Percentiles rank a stretch among this genome's conserved stretches.
Evolutionary conservation across 805 yeast species (phyloP).

Genomic region (Phaffomyces thermotolerans): DNA sequence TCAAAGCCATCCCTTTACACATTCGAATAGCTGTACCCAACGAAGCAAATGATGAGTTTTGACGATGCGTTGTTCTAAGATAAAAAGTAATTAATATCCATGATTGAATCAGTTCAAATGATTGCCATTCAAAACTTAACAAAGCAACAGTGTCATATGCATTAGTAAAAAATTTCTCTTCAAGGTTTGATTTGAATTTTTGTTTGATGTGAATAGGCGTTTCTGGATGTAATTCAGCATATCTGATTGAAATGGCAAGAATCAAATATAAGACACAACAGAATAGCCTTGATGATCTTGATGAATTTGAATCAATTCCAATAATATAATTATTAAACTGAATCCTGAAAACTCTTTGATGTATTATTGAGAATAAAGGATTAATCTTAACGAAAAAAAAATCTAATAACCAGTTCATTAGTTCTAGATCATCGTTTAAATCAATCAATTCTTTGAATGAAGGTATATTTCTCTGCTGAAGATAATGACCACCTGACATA

Average conservation of each 20-base stretch:
- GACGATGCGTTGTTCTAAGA: conserved; percentile 38
- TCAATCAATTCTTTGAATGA: conserved; percentile 16
- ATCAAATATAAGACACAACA: conserved; percentile 44
- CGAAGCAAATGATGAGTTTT: conserved; percentile 35
- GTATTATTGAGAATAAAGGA: conserved; percentile 45
- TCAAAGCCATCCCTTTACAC: conserved; percentile 38
- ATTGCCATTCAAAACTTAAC: conserved; percentile 44
- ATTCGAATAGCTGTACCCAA: conserved; percentile 36
- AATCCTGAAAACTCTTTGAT: conserved; percentile 45
- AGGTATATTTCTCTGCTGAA: conserved; percentile 31
- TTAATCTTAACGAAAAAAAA: conserved; percentile 43
- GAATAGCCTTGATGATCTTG: conserved; percentile 38
- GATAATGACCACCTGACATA: conserved; percentile 48
- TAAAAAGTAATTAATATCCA: conserved; percentile 40
- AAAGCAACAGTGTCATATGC: conserved; percentile 31
- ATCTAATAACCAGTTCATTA: conserved; percentile 28
- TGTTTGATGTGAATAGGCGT: conserved; percentile 12
- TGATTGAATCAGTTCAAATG: conserved; percentile 43
- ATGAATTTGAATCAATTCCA: conserved; percentile 22
- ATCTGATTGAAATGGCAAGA: conserved; percentile 44
- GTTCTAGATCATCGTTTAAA: conserved; percentile 12
- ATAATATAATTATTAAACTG: conserved; percentile 32
- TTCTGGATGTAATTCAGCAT: conserved; percentile 31
- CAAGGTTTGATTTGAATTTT: conserved; percentile 24
- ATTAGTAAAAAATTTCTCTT: conserved; percentile 36